These are phyloP conservation scores for Cyclanthera cordifolia DNA, from an alignment of 306 rosid species.

Conservation along the genomic window DNA sequence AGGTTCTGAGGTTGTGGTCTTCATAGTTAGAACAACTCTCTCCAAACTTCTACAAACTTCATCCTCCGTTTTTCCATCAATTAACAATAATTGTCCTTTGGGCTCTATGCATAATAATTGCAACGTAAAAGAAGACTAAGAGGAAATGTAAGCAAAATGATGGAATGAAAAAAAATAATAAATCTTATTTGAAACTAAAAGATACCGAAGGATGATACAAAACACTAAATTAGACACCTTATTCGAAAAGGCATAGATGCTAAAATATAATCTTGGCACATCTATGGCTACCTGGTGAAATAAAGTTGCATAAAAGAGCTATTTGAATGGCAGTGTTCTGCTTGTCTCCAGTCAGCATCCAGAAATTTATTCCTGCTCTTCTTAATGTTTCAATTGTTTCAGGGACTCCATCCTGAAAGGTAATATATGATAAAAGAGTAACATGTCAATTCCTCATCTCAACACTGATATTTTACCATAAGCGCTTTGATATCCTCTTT, in stretches of 20 bases:
- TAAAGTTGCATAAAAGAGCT: constrained; percentile 91
- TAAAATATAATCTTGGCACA: not conserved
- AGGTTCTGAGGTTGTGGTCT: constrained; percentile 77
- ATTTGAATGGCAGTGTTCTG: constrained; percentile 94
- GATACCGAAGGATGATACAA: not conserved
- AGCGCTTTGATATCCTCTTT: not conserved
- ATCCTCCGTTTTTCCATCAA: constrained; percentile 86
- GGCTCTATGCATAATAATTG: constrained; percentile 45
- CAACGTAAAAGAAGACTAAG: not conserved
- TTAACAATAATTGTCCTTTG: constrained; percentile 84
- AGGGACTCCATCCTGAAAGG: constrained; percentile 87
- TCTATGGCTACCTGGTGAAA: constrained; percentile 73
- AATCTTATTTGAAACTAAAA: constrained; percentile 5
- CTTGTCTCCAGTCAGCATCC: constrained; percentile 99
- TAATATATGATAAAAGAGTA: constrained; percentile 14
- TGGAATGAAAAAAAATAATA: not conserved
- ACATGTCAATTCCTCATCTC: not conserved
- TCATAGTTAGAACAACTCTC: constrained; percentile 89
- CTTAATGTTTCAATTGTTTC: constrained; percentile 84
- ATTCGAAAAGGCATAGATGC: not conserved
- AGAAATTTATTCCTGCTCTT: constrained; percentile 97
- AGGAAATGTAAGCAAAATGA: constrained; percentile 1
- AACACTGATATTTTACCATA: not conserved
- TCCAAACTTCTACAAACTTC: constrained; percentile 81
- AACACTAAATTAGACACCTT: constrained; percentile 5